Conservation (phyloP, 345 rosid species). For the Syzygium jambos region DNA sequence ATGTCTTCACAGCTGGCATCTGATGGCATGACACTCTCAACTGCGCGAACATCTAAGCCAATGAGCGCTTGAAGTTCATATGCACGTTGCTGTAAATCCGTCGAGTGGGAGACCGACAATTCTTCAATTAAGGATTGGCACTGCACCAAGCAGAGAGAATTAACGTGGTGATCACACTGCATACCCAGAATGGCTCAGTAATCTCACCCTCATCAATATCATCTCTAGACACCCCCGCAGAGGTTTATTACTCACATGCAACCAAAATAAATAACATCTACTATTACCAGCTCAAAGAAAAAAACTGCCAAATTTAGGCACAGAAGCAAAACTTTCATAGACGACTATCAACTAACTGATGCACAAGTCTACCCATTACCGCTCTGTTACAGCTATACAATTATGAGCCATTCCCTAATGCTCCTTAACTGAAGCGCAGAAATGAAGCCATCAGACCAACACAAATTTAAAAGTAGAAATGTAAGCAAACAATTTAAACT, state of each 20-base stretch:
- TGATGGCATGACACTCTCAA: constrained; percentile 60
- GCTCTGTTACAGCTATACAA: not conserved
- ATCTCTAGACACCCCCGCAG: not conserved
- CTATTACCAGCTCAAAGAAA: not conserved
- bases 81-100: constrained; percentile 98
- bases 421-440: not conserved
- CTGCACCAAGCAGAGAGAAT: constrained; percentile 31
- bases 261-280: not conserved
- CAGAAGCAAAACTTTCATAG: not conserved
- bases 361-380: not conserved
- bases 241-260: not conserved
- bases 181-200: not conserved
- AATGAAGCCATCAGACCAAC: not conserved
- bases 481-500: not conserved
- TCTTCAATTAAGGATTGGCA: constrained; percentile 90
- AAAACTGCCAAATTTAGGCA: not conserved
- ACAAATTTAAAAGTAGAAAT: not conserved
- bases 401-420: not conserved
- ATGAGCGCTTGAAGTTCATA: constrained; percentile 84
- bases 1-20: constrained; percentile 97
- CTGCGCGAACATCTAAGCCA: constrained; percentile 57
- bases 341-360: not conserved
- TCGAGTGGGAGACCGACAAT: constrained; percentile 84
- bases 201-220: not conserved
- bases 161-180: not conserved